Percentiles rank a stretch among this genome's conserved stretches.
Evolutionary conservation across 1,139 yeast species (phyloP).

Genomic region (Scheffersomyces titani): DNA sequence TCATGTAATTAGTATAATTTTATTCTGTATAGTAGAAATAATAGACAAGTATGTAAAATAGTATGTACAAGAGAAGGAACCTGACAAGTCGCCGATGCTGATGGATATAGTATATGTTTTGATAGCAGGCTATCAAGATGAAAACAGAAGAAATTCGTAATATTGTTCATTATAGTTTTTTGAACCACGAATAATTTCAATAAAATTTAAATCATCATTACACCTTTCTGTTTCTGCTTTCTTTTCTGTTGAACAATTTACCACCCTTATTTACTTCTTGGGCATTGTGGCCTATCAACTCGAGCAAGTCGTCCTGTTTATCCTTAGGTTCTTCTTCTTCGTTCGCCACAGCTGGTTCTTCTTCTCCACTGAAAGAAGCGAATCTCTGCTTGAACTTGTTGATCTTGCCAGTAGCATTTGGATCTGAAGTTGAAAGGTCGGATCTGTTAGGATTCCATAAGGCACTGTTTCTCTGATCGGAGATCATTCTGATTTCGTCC

Average conservation of each 20-base stretch:
- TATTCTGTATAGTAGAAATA: neutral
- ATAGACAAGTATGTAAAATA: neutral
- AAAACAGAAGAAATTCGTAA: neutral
- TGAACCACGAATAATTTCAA: too few relatives aligned
- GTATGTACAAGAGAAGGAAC: neutral
- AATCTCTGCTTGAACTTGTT: conserved; percentile 82
- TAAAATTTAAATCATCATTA: too few relatives aligned
- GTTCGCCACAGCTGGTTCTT: conserved; percentile 7
- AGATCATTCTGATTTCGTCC: conserved; percentile 79
- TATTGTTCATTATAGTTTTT: neutral
- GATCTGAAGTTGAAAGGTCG: conserved; percentile 72
- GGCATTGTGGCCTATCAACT: conserved; percentile 63
- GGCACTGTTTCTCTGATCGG: conserved; percentile 83
- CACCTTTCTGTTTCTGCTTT: conserved; percentile 24
- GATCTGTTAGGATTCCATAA: conserved; percentile 88
- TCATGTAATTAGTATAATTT: neutral
- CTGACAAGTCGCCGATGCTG: neutral
- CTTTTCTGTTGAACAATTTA: conserved; percentile 55
- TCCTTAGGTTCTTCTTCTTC: conserved; percentile 11
- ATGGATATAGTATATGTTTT: neutral
- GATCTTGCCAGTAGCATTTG: conserved; percentile 82
- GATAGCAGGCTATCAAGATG: neutral
- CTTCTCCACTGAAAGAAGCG: conserved; percentile 50
- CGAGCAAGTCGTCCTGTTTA: conserved; percentile 52
- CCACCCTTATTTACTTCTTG: conserved; percentile 67